Conservation (phyloP, 2,329 filamentous ascomycete species). For the Talaromyces sp. region DNA sequence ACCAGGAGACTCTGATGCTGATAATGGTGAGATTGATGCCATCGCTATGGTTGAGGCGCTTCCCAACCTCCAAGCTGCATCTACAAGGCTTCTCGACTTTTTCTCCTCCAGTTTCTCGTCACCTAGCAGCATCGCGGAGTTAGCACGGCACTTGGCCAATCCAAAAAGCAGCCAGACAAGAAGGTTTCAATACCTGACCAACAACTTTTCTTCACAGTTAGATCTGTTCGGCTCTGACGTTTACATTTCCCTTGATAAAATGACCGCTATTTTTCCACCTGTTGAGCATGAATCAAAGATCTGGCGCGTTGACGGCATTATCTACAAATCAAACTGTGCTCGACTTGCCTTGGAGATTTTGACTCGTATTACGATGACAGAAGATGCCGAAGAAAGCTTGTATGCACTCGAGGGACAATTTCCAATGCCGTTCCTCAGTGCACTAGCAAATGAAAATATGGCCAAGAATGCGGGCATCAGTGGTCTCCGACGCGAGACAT, state of each 20-base stretch:
- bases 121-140: slow-evolving; percentile 26
- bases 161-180: slow-evolving; percentile 28
- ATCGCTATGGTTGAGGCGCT: slow-evolving; percentile 39
- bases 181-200: slow-evolving; percentile 25
- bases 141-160: slow-evolving; percentile 30
- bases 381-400: slow-evolving; percentile 23
- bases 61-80: slow-evolving; percentile 34
- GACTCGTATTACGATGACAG: slow-evolving; percentile 26
- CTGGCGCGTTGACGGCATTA: slow-evolving; percentile 36
- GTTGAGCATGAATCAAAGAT: slow-evolving; percentile 17
- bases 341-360: slow-evolving; percentile 40
- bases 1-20: slow-evolving; percentile 28
- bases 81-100: slow-evolving; percentile 35
- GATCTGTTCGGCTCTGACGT: slow-evolving; percentile 27
- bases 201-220: slow-evolving; percentile 26
- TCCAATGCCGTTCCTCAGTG: slow-evolving; percentile 34
- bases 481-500: slow-evolving; percentile 40
- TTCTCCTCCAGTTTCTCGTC: slow-evolving; percentile 30
- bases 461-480: slow-evolving; percentile 35
- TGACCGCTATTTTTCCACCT: slow-evolving; percentile 30
- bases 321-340: slow-evolving; percentile 45
- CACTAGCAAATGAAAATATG: slow-evolving; percentile 22
- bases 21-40: slow-evolving; percentile 31
- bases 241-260: slow-evolving; percentile 36
- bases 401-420: slow-evolving; percentile 33